Conservation (phyloP, 495 filamentous ascomycete species). For the Penicillium salamii region DNA sequence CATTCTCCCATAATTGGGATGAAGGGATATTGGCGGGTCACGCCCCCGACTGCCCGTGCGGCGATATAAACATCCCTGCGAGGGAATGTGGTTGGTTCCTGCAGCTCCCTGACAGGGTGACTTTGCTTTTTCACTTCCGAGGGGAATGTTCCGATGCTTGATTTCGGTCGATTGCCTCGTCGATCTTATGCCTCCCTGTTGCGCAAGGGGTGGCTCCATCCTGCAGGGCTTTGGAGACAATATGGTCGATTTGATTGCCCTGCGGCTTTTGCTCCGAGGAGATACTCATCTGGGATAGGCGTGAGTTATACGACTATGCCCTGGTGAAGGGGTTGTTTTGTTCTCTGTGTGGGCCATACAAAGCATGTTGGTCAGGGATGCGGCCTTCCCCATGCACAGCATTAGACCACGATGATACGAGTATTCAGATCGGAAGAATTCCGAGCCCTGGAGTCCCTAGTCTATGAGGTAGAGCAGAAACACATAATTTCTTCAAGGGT, state of each 20-base stretch:
- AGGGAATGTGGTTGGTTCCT: slow-evolving; percentile 12
- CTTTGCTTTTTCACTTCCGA: slow-evolving; percentile 4
- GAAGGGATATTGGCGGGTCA: slow-evolving; percentile 13
- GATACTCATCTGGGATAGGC: not conserved
- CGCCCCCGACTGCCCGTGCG: slow-evolving; percentile 2
- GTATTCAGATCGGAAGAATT: no score
- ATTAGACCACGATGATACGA: no score
- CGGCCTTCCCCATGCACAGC: no score
- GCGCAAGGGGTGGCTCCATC: slow-evolving; percentile 20
- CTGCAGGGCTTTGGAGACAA: not conserved
- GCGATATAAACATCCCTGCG: slow-evolving; percentile 13
- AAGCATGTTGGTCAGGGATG: no score
- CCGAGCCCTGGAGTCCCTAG: no score
- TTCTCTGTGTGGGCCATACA: no score
- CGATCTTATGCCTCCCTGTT: slow-evolving; percentile 15
- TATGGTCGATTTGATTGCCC: not conserved
- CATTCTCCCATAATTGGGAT: slow-evolving; percentile 22
- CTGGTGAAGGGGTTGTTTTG: not conserved
- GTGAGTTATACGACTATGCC: not conserved
- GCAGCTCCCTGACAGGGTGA: slow-evolving; percentile 1
- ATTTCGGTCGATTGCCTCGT: slow-evolving; percentile 12
- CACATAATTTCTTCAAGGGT: no score
- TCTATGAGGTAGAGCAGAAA: no score
- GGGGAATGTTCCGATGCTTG: slow-evolving; percentile 24
- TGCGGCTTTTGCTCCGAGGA: not conserved